A percentile compares a stretch with the other conserved stretches of the same genome.
These are phyloP conservation scores for Silene conica DNA, from an alignment of 148 eudicot genomes.

Conservation along the genomic window DNA sequence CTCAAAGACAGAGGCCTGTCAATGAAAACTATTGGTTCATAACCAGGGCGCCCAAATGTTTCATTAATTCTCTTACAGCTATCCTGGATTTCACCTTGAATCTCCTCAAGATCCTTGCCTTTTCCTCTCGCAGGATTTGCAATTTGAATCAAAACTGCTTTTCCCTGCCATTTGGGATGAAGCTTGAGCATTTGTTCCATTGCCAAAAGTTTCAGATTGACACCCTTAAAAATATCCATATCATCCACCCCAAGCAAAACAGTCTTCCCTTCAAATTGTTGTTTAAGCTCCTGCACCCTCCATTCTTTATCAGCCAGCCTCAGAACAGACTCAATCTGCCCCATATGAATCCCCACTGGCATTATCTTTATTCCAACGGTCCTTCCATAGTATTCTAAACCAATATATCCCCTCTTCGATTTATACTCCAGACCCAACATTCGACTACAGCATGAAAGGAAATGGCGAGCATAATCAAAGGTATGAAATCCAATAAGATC, in stretches of 20 bases:
- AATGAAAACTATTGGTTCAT: conserved; percentile 33
- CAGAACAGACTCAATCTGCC: conserved; percentile 38
- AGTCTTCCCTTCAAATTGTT: conserved; percentile 30
- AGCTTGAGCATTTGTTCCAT: conserved; percentile 35
- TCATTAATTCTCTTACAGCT: conserved; percentile 31
- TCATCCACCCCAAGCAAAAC: conserved; percentile 35
- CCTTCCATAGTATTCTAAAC: conserved; percentile 39
- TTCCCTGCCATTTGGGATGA: conserved; percentile 37
- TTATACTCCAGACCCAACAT: conserved; percentile 42
- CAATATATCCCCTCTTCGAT: conserved; percentile 40
- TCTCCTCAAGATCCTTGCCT: conserved; percentile 36
- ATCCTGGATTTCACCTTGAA: conserved; percentile 27
- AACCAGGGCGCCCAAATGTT: conserved; percentile 27
- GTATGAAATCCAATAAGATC: conserved; percentile 44
- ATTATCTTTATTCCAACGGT: conserved; percentile 39
- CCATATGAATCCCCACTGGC: conserved; percentile 47
- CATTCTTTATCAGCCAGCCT: conserved; percentile 31
- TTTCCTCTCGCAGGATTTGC: conserved; percentile 32
- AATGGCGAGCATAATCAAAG: conserved; percentile 46
- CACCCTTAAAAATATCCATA: conserved; percentile 35
- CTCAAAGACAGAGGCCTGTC: conserved; percentile 27
- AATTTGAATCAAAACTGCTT: conserved; percentile 33
- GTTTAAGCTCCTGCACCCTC: conserved; percentile 31
- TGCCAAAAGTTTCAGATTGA: conserved; percentile 32
- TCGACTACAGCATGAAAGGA: conserved; percentile 42